Conservation (phyloP, 139 green algal genomes). For the Chlamydomonas sp. region DNA sequence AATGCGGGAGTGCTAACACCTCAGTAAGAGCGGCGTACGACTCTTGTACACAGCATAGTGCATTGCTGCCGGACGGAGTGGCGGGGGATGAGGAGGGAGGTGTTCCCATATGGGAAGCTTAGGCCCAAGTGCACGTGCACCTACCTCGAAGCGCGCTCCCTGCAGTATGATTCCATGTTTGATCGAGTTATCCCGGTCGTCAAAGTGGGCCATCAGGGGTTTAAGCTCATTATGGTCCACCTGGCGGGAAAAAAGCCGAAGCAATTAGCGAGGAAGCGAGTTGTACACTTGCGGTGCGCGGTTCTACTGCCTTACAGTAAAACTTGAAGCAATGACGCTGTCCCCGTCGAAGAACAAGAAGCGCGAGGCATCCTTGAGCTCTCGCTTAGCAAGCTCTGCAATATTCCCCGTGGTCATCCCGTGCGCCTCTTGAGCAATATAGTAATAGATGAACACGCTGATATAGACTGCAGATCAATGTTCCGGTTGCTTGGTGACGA, state of each 20-base stretch:
- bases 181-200: conserved; percentile 57
- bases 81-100: neutral
- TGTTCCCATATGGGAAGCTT: neutral
- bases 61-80: neutral
- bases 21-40: too few species aligned
- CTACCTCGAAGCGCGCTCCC: conserved; percentile 54
- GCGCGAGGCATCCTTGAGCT: conserved; percentile 26
- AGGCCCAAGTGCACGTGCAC: neutral
- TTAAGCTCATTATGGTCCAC: conserved; percentile 47
- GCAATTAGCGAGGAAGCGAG: neutral
- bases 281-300: neutral
- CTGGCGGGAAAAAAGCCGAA: neutral
- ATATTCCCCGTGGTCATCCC: neutral
- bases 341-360: conserved; percentile 33
- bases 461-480: too few species aligned
- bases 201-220: conserved; percentile 28
- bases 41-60: neutral
- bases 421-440: too few species aligned
- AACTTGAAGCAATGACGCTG: conserved; percentile 24
- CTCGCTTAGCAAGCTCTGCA: conserved; percentile 9
- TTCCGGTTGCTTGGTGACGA: too few species aligned
- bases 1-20: neutral
- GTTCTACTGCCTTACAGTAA: conserved; percentile 1
- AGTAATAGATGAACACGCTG: too few species aligned
- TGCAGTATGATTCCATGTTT: conserved; percentile 48